Conservation (phyloP, 1,284 basidiomycete species). For the Boletellus deceptivus region DNA sequence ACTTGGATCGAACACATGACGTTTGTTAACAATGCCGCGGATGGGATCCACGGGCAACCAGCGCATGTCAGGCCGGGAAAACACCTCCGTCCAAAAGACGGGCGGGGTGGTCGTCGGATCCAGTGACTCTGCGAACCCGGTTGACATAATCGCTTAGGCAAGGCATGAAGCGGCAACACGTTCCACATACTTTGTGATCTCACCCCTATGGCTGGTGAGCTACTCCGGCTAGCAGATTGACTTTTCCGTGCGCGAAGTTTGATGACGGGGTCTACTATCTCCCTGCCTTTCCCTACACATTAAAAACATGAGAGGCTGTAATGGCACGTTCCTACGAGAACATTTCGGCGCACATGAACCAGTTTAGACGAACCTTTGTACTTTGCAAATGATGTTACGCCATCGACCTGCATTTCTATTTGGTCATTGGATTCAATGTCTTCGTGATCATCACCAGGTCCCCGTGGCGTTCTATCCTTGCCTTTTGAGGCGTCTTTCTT, state of each 20-base stretch:
- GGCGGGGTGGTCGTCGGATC: conserved; percentile 73
- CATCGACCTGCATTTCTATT: conserved; percentile 42
- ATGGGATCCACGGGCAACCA: conserved; percentile 96
- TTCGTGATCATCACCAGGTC: conserved; percentile 27
- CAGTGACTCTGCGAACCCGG: conserved; percentile 32
- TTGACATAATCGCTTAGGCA: conserved; percentile 27
- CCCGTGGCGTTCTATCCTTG: conserved; percentile 34
- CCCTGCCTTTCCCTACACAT: conserved; percentile 47
- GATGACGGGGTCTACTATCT: conserved; percentile 51
- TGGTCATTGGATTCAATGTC: conserved; percentile 17
- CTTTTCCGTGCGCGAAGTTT: conserved; percentile 57
- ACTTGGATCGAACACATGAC: conserved; percentile 81
- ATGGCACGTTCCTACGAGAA: conserved; percentile 1
- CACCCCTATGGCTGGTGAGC: conserved; percentile 14
- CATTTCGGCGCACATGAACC: conserved; percentile 4
- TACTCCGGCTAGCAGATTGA: conserved; percentile 32
- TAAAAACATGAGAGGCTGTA: not conserved
- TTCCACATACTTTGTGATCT: conserved; percentile 23
- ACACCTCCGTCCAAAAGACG: conserved; percentile 97
- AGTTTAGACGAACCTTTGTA: conserved; percentile 27
- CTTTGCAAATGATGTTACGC: conserved; percentile 24
- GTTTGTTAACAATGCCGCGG: conserved; percentile 76
- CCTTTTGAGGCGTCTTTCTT: conserved; percentile 34
- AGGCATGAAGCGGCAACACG: conserved; percentile 5
- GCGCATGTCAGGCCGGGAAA: conserved; percentile 85